Conservation (phyloP, 495 filamentous ascomycete species). For the Penicillium fimorum region DNA sequence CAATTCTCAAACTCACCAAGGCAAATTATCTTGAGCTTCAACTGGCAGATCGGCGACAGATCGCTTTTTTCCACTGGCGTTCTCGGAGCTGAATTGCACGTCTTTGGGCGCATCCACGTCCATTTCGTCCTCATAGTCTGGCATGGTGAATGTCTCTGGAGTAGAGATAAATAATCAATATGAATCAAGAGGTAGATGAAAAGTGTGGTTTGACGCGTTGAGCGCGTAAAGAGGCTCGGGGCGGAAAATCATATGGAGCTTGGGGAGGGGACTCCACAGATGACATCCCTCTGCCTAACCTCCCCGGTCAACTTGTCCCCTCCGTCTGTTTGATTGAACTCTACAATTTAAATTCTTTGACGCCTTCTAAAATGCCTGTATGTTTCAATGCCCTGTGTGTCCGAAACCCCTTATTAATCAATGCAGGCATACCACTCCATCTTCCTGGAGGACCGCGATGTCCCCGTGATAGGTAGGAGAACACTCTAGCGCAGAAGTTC, state of each 20-base stretch:
- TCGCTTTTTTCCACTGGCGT: conserved; percentile 77
- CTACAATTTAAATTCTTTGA: conserved; percentile 19
- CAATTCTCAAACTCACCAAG: conserved; percentile 63
- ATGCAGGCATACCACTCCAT: conserved; percentile 86
- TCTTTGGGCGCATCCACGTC: conserved; percentile 69
- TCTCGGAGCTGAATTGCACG: conserved; percentile 54
- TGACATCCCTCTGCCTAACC: conserved; percentile 40
- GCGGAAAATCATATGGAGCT: conserved; percentile 44
- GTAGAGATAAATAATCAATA: not conserved
- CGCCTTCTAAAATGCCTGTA: conserved; percentile 51
- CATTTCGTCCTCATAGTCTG: conserved; percentile 89
- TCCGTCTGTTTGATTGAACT: conserved; percentile 13
- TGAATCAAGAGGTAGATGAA: conserved; percentile 12
- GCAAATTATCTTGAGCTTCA: conserved; percentile 88
- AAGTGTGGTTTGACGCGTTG: conserved; percentile 30
- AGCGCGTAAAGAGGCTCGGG: conserved; percentile 49
- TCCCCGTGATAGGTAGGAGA: conserved; percentile 60
- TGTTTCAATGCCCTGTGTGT: conserved; percentile 5
- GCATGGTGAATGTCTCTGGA: conserved; percentile 60
- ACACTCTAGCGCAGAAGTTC: conserved; percentile 11
- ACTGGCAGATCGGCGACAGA: conserved; percentile 90
- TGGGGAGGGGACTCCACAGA: conserved; percentile 28
- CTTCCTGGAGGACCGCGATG: conserved; percentile 79
- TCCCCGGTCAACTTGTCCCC: conserved; percentile 25
- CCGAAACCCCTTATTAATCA: conserved; percentile 8